Evolutionary conservation across 345 rosid species (phyloP).

Genomic region (Citrus trifoliata): DNA sequence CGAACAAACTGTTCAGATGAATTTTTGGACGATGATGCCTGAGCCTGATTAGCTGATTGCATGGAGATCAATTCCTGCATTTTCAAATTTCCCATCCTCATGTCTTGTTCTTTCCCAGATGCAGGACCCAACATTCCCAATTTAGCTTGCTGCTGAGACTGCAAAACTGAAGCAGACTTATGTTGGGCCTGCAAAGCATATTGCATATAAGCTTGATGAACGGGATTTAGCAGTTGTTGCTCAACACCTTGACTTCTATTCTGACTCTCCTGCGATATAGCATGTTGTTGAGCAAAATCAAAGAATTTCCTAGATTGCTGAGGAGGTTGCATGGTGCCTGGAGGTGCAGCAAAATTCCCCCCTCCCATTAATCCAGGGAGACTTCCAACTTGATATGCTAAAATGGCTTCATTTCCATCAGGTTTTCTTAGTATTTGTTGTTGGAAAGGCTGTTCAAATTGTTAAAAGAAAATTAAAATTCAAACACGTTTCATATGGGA

Average conservation of each 20-base stretch:
- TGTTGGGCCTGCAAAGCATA: slow-evolving; percentile 73
- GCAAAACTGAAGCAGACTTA: slow-evolving; percentile 48
- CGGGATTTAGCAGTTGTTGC: slow-evolving; percentile 66
- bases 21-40: slow-evolving; percentile 79
- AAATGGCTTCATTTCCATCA: slow-evolving; percentile 68
- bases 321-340: slow-evolving; percentile 73
- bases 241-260: slow-evolving; percentile 54
- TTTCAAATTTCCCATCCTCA: slow-evolving; percentile 57
- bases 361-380: slow-evolving; percentile 73
- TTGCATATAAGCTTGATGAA: slow-evolving; percentile 86
- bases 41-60: slow-evolving; percentile 71
- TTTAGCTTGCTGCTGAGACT: slow-evolving; percentile 71
- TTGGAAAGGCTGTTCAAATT: slow-evolving; percentile 50
- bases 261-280: slow-evolving; percentile 68
- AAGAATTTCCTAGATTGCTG: slow-evolving; percentile 80
- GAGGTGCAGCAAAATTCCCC: slow-evolving; percentile 54
- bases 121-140: slow-evolving; percentile 59
- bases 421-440: slow-evolving; percentile 66
- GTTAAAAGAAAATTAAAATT: background rate
- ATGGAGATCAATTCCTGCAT: slow-evolving; percentile 78
- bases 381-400: slow-evolving; percentile 76
- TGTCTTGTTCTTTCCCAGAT: slow-evolving; percentile 66
- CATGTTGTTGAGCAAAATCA: slow-evolving; percentile 73
- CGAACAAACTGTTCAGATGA: slow-evolving; percentile 60
- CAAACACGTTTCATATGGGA: background rate